These are phyloP conservation scores for Petunia secreta DNA, from an alignment of 257 asterid genomes.

Conservation along the genomic window DNA sequence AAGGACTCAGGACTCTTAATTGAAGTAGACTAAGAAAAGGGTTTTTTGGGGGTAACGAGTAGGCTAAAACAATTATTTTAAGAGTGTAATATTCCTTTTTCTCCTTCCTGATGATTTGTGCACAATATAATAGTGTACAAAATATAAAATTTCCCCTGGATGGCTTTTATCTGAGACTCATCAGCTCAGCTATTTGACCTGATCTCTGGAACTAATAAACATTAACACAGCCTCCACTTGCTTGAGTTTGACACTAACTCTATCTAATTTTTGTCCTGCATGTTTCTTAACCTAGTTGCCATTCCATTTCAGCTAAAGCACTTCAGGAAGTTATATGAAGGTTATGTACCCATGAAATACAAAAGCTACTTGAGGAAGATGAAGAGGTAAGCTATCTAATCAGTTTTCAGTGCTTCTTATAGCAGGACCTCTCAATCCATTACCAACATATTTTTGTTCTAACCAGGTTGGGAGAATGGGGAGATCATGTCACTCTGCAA, in stretches of 20 bases:
- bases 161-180: slow-evolving; percentile 1
- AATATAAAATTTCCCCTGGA: neutral
- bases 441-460: slow-evolving; percentile 32
- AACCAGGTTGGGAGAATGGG: slow-evolving; percentile 89
- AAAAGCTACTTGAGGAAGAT: slow-evolving; percentile 74
- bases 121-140: neutral
- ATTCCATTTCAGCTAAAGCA: slow-evolving; percentile 71
- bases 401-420: slow-evolving; percentile 19
- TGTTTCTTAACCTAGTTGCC: slow-evolving; percentile 22
- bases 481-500: slow-evolving; percentile 97
- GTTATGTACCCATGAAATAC: slow-evolving; percentile 95
- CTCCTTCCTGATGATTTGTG: neutral
- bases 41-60: too few relatives aligned
- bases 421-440: neutral
- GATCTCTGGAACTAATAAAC: slow-evolving; percentile 1
- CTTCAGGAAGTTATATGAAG: slow-evolving; percentile 67
- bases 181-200: neutral
- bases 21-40: too few relatives aligned
- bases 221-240: slow-evolving; percentile 4
- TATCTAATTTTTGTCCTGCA: slow-evolving; percentile 15
- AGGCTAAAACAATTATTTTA: too few relatives aligned
- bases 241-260: neutral
- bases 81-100: neutral
- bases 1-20: too few relatives aligned
- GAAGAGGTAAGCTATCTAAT: slow-evolving; percentile 60